Evolutionary conservation across 257 asterid species (phyloP), one percentile per base, ranked within the genome.

Genomic region (Plantago major): DNA sequence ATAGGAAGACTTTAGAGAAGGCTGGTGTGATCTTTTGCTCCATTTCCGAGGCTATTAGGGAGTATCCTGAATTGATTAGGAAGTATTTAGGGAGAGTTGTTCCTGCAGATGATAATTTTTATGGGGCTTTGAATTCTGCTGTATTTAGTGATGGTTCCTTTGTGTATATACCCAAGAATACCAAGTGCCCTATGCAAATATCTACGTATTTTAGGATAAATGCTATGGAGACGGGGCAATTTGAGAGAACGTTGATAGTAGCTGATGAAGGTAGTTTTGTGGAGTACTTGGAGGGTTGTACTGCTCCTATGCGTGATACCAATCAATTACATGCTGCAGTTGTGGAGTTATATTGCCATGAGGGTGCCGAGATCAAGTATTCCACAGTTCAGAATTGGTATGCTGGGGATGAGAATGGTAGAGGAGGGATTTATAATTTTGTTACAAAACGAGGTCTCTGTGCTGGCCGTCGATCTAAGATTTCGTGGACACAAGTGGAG

Each of bases 401-500:
- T 28, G 97, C 97, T 0, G 99, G 99, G 7, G 96, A 93, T 58
- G 95, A 80, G 74, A 60, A 87, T 3, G 99, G 99, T 19, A 84
- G 17, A 51, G 99, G 99, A 13, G 97, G 97, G 53, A 87, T 93
- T 15, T 93, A 38, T 64, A 93, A 93, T 64, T 93, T 93, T 48
- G 97, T 93, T 40, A 93, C 99, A 0, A 93, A 93, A 75, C 73
- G 99, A 66, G 97, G 99, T 17, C 71, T 89, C 28, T 93, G 99
- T 74, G 89, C 88, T 3, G 99, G 97, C 5, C 58, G 73, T 17
- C 52, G 71, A 7, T 89, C 96, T 0, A 93, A 81, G 91, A 87
- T 93, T 51, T 93, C 99, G 0, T 93, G 99, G 99, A 93, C 99
- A 0, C 99, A 93, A 73, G 99, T 93, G 57, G 99, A 93, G 77